Base-by-base conservation (phyloP, 2,329 filamentous ascomycete species). In the Aaosphaeria pasadenensis region DNA sequence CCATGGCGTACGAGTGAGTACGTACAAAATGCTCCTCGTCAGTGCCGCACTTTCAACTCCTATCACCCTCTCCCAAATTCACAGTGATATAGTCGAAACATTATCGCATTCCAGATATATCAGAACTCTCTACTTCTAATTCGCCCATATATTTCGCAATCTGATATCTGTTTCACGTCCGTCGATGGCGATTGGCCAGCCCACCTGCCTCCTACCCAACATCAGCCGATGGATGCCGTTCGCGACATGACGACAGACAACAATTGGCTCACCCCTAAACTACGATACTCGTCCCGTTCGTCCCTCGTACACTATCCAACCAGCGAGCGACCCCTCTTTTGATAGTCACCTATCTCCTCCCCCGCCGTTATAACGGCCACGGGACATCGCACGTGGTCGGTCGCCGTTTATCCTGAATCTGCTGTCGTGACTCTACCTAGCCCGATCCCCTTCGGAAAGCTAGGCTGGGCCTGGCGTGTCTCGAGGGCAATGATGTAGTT, bases 1-100 rank as follows among this genome's bases (percentile, higher is more conserved):
- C 82, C 83, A 57, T 80, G 77, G 58, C 85, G 81, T 53, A 85
- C 82, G 39, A 83, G 66, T 40, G 2, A 78, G 78, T 24, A 24
- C 17, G 3, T 24, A 24, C 17, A 49, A 86, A 80, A 11, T 86
- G 66, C 47, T 85, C 80, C 43, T 81, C 77, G 53, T 85, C 82
- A 4, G 81, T 81, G 13, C 81, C 81, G 59, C 73, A 70, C 48
- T 70, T 72, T 67, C 71, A 76, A 60, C 75, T 76, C 38, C 77
- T 77, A 48, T 78, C 79, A 4, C 73, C 77, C 59, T 80, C 78
- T 5, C 78, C 78, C 48, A 81, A 71, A 55, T 80, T 77, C 45
- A 76, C 75, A 51, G 80, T 80, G 59, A 80, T 77, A 24, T 24
- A 24, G 17, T 24, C 17, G 17, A 24, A 24, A 24, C 17, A 24